A percentile compares a stretch with the other conserved stretches of the same genome.
Evolutionary conservation across 129 eudicot species (phyloP).

Genomic region (Deinandra increscens): DNA sequence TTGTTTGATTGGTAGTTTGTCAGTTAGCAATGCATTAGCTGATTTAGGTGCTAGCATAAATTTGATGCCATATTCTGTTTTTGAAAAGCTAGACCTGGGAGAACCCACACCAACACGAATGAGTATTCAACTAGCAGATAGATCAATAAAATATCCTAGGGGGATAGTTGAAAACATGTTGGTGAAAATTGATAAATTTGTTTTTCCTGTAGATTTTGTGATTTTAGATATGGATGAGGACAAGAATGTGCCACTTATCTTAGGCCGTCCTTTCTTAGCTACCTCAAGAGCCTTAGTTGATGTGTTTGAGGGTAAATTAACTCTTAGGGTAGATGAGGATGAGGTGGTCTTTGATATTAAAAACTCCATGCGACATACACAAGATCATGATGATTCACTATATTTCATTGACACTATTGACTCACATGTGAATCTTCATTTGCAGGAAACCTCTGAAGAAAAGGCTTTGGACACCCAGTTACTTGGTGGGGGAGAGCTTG

Average conservation of each 20-base stretch:
- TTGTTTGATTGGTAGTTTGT: neutral
- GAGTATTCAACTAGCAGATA: neutral
- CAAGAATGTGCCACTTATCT: neutral
- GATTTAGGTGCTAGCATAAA: neutral
- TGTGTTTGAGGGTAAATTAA: neutral
- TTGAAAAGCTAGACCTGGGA: neutral
- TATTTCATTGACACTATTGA: neutral
- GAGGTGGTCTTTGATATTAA: neutral
- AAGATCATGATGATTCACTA: too few species aligned
- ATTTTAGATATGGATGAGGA: neutral
- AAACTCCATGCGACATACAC: neutral
- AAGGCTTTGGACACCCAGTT: neutral
- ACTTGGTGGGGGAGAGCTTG: neutral
- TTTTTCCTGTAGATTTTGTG: neutral
- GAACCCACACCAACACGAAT: neutral
- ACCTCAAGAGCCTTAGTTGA: neutral
- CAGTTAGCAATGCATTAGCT: neutral
- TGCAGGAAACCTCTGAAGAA: neutral
- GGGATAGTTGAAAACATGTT: neutral
- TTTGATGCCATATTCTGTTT: neutral
- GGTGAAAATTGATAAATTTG: neutral
- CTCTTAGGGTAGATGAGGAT: neutral
- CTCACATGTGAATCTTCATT: neutral
- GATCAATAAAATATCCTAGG: neutral
- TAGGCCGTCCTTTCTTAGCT: neutral